Conservation (phyloP, 2,329 filamentous ascomycete species). For the Aspergillus jensenii region DNA sequence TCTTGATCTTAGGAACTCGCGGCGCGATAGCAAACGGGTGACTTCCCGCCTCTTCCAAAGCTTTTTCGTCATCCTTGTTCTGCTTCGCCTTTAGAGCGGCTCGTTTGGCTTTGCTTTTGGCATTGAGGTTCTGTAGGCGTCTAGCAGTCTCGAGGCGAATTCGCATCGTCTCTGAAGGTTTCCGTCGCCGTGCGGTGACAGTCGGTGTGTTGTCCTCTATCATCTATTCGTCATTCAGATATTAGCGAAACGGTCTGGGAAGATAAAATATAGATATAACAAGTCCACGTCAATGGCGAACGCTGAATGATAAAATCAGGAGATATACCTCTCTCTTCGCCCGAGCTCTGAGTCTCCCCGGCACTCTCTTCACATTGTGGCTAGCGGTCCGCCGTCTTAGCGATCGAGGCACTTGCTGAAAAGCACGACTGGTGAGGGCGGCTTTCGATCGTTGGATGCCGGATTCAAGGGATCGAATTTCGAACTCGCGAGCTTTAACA, state of each 20-base stretch:
- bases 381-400: constrained; percentile 86
- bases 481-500: constrained; percentile 79
- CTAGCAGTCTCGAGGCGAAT: constrained; percentile 73
- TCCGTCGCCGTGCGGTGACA: constrained; percentile 58
- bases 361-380: constrained; percentile 90
- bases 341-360: constrained; percentile 69
- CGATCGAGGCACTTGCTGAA: constrained; percentile 84
- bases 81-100: constrained; percentile 46
- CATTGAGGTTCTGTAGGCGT: constrained; percentile 62
- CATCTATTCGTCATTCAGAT: constrained; percentile 58
- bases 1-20: constrained; percentile 64
- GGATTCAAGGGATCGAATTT: constrained; percentile 80
- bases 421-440: constrained; percentile 68
- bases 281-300: neutral
- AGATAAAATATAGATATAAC: neutral
- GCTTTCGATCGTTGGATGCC: constrained; percentile 75
- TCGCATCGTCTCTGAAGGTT: constrained; percentile 46
- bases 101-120: constrained; percentile 42
- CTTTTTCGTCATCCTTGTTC: constrained; percentile 27
- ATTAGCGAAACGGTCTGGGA: neutral
- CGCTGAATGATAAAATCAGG: neutral
- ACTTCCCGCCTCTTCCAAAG: constrained; percentile 24
- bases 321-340: constrained; percentile 61
- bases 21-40: constrained; percentile 39
- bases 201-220: constrained; percentile 86